A percentile compares a stretch with the other conserved stretches of the same genome.
Evolutionary conservation across 495 filamentous ascomycete species (phyloP).

Genomic region (Pyronema omphalodes): DNA sequence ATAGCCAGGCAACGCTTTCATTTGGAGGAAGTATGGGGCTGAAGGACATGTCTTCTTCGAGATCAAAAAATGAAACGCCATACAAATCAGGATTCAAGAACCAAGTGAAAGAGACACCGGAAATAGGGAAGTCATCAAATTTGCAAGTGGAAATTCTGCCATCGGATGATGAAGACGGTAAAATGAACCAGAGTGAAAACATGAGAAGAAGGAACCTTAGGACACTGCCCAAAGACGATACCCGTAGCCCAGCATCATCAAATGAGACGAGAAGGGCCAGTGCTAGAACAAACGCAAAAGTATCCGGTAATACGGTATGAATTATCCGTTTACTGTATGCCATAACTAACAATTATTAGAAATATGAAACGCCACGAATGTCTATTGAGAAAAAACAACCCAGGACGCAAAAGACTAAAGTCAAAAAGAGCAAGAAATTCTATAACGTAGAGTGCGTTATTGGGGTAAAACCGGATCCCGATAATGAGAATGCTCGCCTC

Average conservation of each 20-base stretch:
- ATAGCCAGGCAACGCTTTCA: conserved; percentile 49
- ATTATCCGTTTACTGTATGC: neutral
- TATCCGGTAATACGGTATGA: neutral
- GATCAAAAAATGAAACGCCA: neutral
- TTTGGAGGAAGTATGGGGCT: conserved; percentile 1
- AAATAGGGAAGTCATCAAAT: neutral
- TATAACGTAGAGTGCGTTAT: conserved; percentile 13
- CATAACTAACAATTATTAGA: neutral
- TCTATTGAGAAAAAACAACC: neutral
- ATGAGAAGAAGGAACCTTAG: neutral
- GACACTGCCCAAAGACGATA: neutral
- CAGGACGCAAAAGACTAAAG: conserved; percentile 3
- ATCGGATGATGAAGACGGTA: conserved; percentile 1
- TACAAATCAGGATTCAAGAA: neutral
- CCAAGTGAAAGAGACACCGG: neutral
- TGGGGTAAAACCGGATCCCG: conserved; percentile 5
- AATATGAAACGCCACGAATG: neutral
- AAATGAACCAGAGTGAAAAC: neutral
- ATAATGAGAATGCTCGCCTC: conserved; percentile 5
- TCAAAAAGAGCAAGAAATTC: conserved; percentile 9
- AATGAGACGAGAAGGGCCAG: neutral
- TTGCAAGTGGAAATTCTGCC: neutral
- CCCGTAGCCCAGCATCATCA: neutral
- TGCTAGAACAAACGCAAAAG: too few species aligned
- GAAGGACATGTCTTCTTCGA: neutral